Percentiles rank a stretch among this genome's conserved stretches.
These are phyloP conservation scores for Trichoderma sp. DNA, from an alignment of 2,329 filamentous ascomycete genomes.

Conservation along the genomic window DNA sequence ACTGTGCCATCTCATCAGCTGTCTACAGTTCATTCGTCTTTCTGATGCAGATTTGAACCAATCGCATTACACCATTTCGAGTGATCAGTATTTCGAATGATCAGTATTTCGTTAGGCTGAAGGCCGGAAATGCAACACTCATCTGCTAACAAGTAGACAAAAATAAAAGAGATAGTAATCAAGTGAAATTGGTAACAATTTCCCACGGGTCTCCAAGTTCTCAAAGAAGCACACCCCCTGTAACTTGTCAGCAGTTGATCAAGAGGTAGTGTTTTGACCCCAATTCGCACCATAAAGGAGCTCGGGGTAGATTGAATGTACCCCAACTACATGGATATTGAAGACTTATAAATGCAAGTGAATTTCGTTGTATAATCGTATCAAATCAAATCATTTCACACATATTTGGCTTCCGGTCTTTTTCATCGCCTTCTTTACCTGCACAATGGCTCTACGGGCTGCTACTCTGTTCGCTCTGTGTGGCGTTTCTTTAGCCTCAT, in stretches of 20 bases:
- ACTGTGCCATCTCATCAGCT: not conserved
- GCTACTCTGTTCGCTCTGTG: not conserved
- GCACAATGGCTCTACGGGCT: not conserved
- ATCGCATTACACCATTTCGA: not conserved
- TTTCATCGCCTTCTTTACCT: not conserved
- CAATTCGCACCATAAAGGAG: not conserved
- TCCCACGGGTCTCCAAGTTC: not conserved
- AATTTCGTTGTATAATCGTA: not conserved
- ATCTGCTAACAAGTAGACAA: too few relatives aligned
- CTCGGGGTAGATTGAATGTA: constrained; percentile 9
- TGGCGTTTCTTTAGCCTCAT: constrained; percentile 1
- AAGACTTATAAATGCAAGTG: not conserved
- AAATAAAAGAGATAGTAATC: not conserved
- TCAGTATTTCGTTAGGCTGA: not conserved
- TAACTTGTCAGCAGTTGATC: not conserved
- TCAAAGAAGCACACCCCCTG: not conserved
- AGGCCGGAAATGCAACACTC: not conserved
- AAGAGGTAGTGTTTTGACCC: not conserved
- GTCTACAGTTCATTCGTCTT: not conserved
- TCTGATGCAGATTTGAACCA: not conserved
- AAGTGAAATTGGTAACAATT: not conserved
- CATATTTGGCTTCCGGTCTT: not conserved
- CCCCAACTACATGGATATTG: not conserved
- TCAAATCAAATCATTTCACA: too few relatives aligned
- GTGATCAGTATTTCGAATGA: too few relatives aligned